Conservation (phyloP, 768 basidiomycete genomes). For the Asterophora parasitica region DNA sequence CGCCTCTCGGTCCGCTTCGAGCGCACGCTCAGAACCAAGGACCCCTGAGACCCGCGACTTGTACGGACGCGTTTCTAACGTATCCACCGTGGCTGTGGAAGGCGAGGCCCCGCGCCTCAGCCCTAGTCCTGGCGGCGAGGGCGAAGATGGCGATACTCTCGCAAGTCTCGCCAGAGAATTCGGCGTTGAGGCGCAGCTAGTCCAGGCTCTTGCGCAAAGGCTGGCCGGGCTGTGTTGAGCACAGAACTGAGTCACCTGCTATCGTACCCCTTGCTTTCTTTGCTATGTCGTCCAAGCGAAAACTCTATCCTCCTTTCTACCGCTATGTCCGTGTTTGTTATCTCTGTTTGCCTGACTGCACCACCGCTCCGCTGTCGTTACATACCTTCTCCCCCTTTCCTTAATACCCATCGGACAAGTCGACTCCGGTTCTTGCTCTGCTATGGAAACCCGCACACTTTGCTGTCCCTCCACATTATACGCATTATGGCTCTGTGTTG, state of each 20-base stretch:
- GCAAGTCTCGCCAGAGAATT: slow-evolving; percentile 68
- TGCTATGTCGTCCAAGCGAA: slow-evolving; percentile 7
- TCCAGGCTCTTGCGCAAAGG: slow-evolving; percentile 64
- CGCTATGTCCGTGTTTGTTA: background rate
- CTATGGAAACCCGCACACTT: slow-evolving; percentile 9
- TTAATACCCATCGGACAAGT: slow-evolving; percentile 2
- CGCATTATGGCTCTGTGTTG: slow-evolving; percentile 7
- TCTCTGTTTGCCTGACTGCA: background rate
- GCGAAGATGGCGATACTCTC: slow-evolving; percentile 26
- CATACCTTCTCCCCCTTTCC: background rate
- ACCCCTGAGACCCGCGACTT: slow-evolving; percentile 21
- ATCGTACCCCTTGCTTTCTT: slow-evolving; percentile 5
- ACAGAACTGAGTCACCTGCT: background rate
- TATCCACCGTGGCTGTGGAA: slow-evolving; percentile 6
- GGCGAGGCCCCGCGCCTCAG: slow-evolving; percentile 8
- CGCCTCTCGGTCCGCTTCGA: slow-evolving; percentile 15
- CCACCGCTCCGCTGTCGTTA: background rate
- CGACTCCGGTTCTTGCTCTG: slow-evolving; percentile 8
- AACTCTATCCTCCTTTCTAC: slow-evolving; percentile 6
- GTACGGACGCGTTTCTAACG: slow-evolving; percentile 9
- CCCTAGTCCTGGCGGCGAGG: slow-evolving; percentile 9
- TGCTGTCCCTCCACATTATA: slow-evolving; percentile 1
- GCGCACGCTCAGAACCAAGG: slow-evolving; percentile 18
- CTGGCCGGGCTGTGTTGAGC: slow-evolving; percentile 27
- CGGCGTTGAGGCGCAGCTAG: slow-evolving; percentile 63